Base-by-base conservation (phyloP, 345 rosid genomes). In the Iberis pinnata region DNA sequence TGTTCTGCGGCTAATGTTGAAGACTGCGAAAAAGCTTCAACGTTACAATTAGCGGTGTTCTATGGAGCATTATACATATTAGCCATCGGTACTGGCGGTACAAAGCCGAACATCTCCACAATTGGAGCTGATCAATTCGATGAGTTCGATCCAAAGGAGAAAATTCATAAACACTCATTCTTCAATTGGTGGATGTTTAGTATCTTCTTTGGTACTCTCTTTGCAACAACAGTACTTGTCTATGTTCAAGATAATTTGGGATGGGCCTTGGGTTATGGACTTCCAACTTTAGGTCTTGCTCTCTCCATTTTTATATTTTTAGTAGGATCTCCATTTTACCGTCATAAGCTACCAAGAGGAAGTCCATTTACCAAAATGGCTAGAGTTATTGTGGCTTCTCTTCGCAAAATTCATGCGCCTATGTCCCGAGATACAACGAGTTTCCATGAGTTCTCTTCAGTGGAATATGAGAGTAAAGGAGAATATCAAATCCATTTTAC, bases 111-210 rank as follows among this genome's bases (percentile, higher is more conserved):
- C 72, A 92, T 92, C 22, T 92, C 96, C 0, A 92, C 96, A 0
- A 85, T 84, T 0, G 95, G 98, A 0, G 96, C 96, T 0, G 98
- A 92, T 61, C 98, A 88, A 33, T 92, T 92, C 32, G 98, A 92
- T 18, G 93, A 78, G 18, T 85, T 81, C 18, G 74, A 92, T 9
- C 81, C 83, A 0, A 83, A 74, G 46, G 96, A 92, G 74, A 92
- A 88, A 74, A 62, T 43, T 41, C 70, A 73, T 0, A 92, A 88
- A 69, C 76, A 82, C 20, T 88, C 98, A 25, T 92, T 88, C 80
- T 92, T 92, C 88, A 92, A 88, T 37, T 92, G 96, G 98, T 92
- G 98, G 96, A 73, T 83, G 95, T 88, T 92, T 64, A 77, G 93
- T 75, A 83, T 88, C 46, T 92, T 88, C 71, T 71, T 76, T 40